Evolutionary conservation across 768 basidiomycete genomes (phyloP).

Genomic region (Hypholoma fasciculare): DNA sequence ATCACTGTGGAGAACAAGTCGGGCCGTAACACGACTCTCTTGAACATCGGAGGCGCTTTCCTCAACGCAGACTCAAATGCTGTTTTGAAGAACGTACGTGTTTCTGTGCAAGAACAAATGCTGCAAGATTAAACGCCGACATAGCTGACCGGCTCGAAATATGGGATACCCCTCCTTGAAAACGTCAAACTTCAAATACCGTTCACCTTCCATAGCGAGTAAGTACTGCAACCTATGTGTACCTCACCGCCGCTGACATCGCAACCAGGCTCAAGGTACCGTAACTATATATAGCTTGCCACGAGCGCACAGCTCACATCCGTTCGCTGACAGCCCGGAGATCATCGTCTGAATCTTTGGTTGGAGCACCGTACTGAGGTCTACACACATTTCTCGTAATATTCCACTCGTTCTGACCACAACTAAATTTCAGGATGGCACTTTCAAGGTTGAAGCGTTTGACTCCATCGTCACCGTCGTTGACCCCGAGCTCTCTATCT

Average conservation of each 20-base stretch:
- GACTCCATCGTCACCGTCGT: constrained; percentile 79
- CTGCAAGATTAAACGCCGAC: not conserved
- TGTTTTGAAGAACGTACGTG: constrained; percentile 69
- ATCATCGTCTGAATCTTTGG: constrained; percentile 73
- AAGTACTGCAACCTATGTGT: constrained; percentile 27
- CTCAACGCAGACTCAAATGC: constrained; percentile 61
- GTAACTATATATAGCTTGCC: not conserved
- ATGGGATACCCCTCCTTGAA: constrained; percentile 51
- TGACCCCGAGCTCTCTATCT: constrained; percentile 74
- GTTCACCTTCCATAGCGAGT: constrained; percentile 83
- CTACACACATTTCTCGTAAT: constrained; percentile 17
- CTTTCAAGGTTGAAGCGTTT: constrained; percentile 65
- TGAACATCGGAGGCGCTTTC: constrained; percentile 66
- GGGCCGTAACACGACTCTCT: constrained; percentile 66
- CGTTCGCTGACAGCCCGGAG: constrained; percentile 56
- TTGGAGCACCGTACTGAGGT: constrained; percentile 71
- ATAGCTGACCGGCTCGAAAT: constrained; percentile 61
- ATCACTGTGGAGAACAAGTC: constrained; percentile 77
- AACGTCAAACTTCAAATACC: constrained; percentile 65
- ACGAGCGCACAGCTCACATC: not conserved
- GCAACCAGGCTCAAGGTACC: constrained; percentile 60
- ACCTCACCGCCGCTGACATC: constrained; percentile 8
- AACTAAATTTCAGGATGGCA: constrained; percentile 43
- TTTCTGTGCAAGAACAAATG: not conserved
- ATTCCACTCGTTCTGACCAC: not conserved